These are phyloP conservation scores for Cyberlindnera subsufficiens DNA, from an alignment of 805 yeast species.

Conservation along the genomic window DNA sequence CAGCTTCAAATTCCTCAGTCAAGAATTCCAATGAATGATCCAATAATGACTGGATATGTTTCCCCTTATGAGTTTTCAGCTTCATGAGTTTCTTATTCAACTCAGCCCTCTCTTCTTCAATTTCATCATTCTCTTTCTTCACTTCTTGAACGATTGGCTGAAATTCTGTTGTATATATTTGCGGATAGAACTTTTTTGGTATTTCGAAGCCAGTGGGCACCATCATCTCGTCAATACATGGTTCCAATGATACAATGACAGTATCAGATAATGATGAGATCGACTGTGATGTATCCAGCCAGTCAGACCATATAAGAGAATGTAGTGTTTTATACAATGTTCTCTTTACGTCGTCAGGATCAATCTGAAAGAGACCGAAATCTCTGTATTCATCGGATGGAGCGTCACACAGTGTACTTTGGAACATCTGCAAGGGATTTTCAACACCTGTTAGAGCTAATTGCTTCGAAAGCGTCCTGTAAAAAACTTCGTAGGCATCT, in stretches of 20 bases:
- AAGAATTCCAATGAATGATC: conserved; percentile 21
- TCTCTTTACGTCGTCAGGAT: conserved; percentile 23
- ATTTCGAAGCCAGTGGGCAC: conserved; percentile 23
- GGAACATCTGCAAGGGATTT: conserved; percentile 3
- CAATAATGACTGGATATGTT: conserved; percentile 23
- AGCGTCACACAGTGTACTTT: conserved; percentile 3
- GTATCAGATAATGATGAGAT: conserved; percentile 27
- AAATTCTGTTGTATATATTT: conserved; percentile 29
- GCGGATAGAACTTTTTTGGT: conserved; percentile 32
- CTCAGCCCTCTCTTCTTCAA: conserved; percentile 13
- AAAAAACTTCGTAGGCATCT: conserved; percentile 19
- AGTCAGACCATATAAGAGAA: conserved; percentile 26
- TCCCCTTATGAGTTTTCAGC: conserved; percentile 28
- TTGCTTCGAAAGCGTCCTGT: conserved; percentile 7
- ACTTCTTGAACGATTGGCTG: conserved; percentile 7
- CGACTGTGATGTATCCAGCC: conserved; percentile 18
- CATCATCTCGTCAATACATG: conserved; percentile 4
- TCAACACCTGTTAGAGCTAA: conserved; percentile 3
- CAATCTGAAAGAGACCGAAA: conserved; percentile 29
- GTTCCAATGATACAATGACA: conserved; percentile 28
- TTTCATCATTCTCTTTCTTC: not conserved
- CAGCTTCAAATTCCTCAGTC: conserved; percentile 15
- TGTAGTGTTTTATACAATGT: conserved; percentile 30
- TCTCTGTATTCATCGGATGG: conserved; percentile 1
- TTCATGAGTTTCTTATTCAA: conserved; percentile 16